A percentile compares a stretch with the other conserved stretches of the same genome.
phyloP scores from a whole-genome alignment of 805 yeast species.

The Lachancea nothofagi region DNA sequence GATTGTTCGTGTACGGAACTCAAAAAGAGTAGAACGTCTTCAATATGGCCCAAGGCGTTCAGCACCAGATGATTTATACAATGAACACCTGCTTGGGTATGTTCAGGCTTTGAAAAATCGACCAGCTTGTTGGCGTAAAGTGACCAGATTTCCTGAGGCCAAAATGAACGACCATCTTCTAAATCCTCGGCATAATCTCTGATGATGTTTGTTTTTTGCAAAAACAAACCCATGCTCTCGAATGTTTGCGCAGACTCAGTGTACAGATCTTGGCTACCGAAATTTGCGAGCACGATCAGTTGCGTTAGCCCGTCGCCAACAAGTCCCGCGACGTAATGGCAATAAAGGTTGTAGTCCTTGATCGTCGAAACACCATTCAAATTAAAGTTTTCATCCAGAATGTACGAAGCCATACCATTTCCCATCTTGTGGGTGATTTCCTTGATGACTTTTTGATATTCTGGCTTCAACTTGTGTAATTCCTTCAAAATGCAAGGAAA shows the following conservation, averaged over 20 bases:
- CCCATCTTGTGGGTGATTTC: conserved; percentile 87
- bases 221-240: conserved; percentile 88
- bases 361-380: conserved; percentile 71
- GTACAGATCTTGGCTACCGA: conserved; percentile 50
- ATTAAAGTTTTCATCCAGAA: conserved; percentile 70
- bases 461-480: conserved; percentile 65
- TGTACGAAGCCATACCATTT: conserved; percentile 95
- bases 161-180: conserved; percentile 86
- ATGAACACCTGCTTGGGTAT: conserved; percentile 50
- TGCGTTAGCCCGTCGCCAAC: conserved; percentile 95
- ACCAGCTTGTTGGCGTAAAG: conserved; percentile 62
- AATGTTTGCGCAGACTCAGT: conserved; percentile 52
- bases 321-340: conserved; percentile 95
- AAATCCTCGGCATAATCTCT: conserved; percentile 92
- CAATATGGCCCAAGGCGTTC: conserved; percentile 72
- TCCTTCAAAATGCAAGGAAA: conserved; percentile 66
- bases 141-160: conserved; percentile 94
- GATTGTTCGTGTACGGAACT: conserved; percentile 75
- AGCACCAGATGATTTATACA: conserved; percentile 80
- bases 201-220: conserved; percentile 94
- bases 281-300: conserved; percentile 68
- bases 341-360: conserved; percentile 81
- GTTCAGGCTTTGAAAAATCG: conserved; percentile 50
- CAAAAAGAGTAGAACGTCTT: conserved; percentile 69
- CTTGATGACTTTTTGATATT: conserved; percentile 70